Evolutionary conservation across 306 rosid genomes (phyloP).

Genomic region (Vigna trinervia): DNA sequence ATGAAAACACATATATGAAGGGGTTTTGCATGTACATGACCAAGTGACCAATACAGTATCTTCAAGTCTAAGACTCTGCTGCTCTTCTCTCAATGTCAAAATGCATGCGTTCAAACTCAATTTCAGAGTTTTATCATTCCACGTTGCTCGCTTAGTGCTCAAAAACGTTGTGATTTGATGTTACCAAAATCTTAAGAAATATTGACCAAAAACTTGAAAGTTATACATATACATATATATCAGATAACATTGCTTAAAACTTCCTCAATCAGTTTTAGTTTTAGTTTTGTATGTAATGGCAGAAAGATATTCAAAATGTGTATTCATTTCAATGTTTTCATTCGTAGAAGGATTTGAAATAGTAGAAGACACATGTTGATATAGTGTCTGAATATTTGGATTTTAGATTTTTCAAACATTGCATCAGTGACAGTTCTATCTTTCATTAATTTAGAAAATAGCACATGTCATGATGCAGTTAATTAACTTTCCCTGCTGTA

Average conservation of each 20-base stretch:
- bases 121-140: slow-evolving; percentile 12
- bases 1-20: slow-evolving; percentile 12
- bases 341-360: not conserved
- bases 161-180: slow-evolving; percentile 1
- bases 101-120: slow-evolving; percentile 31
- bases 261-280: not conserved
- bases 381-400: not conserved
- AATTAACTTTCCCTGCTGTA: not conserved
- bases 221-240: not conserved
- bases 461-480: not conserved
- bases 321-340: not conserved
- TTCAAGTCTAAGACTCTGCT: slow-evolving; percentile 6
- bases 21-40: slow-evolving; percentile 27
- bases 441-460: not conserved
- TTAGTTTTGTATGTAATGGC: not conserved
- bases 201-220: not conserved
- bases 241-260: not conserved
- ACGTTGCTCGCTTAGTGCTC: slow-evolving; percentile 1
- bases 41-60: slow-evolving; percentile 1
- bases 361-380: not conserved
- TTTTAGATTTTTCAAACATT: not conserved
- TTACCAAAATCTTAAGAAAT: not conserved
- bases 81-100: slow-evolving; percentile 16
- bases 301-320: not conserved
- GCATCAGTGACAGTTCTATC: not conserved